phyloP scores from a whole-genome alignment of 345 rosid species.

The Moringa oleifera region DNA sequence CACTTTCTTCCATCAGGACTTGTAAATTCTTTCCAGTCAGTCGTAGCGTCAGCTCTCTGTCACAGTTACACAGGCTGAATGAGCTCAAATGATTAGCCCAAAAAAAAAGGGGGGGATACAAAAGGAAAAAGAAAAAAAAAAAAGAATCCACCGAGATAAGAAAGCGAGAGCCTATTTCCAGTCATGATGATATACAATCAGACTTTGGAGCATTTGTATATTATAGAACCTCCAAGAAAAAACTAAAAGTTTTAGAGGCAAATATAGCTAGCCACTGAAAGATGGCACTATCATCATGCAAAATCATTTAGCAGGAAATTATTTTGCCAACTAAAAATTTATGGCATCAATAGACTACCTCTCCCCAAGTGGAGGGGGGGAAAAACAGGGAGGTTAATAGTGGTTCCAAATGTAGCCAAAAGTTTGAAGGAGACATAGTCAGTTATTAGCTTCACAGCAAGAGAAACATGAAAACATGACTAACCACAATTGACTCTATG shows the following conservation, averaged over 20 bases:
- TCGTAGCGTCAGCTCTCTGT: conserved; percentile 92
- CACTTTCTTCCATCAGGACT: conserved; percentile 95
- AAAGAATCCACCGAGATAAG: too few relatives aligned
- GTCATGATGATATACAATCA: background rate
- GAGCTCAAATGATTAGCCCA: background rate
- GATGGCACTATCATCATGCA: background rate
- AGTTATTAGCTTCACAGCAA: background rate
- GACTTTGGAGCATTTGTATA: background rate
- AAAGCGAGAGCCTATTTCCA: background rate
- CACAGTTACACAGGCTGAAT: conserved; percentile 4
- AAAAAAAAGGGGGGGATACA: too few relatives aligned
- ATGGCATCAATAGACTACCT: background rate
- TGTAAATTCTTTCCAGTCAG: conserved; percentile 90
- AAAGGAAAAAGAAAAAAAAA: too few relatives aligned
- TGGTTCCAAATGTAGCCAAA: background rate
- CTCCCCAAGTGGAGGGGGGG: background rate
- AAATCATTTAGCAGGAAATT: background rate
- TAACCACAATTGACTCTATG: background rate
- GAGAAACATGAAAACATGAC: background rate
- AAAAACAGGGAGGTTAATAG: background rate
- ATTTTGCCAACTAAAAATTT: background rate
- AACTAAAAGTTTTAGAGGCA: background rate
- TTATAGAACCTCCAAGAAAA: background rate
- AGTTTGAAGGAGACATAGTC: background rate
- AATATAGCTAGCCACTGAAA: background rate